phyloP scores from a whole-genome alignment of 164 flowering plant species.

The Hamamelis virginiana region DNA sequence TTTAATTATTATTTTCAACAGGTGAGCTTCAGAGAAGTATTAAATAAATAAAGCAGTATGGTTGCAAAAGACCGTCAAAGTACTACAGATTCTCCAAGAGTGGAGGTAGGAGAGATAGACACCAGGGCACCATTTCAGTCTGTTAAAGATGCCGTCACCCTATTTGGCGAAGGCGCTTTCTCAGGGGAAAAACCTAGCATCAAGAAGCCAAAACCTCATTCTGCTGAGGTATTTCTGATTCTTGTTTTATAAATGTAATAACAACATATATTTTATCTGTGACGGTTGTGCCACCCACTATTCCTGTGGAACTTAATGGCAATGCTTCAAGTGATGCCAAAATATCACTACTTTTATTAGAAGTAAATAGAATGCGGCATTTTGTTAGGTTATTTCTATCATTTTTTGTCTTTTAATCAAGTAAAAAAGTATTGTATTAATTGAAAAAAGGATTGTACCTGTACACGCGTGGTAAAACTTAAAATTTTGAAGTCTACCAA shows the following conservation, averaged over 20 bases:
- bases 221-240: slow-evolving; percentile 58
- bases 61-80: slow-evolving; percentile 43
- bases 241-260: too few species aligned
- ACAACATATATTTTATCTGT: too few species aligned
- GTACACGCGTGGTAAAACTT: too few species aligned
- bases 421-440: too few species aligned
- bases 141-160: slow-evolving; percentile 90
- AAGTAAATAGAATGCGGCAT: neutral
- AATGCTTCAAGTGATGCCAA: too few species aligned
- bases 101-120: slow-evolving; percentile 88
- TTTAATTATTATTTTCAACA: slow-evolving; percentile 10
- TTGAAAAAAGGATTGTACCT: too few species aligned
- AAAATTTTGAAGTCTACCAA: too few species aligned
- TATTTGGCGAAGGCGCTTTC: slow-evolving; percentile 84
- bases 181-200: slow-evolving; percentile 63
- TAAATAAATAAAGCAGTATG: slow-evolving; percentile 32
- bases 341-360: neutral
- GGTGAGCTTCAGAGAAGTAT: slow-evolving; percentile 3
- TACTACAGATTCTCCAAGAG: slow-evolving; percentile 54
- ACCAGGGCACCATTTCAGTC: slow-evolving; percentile 98
- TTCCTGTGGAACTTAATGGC: neutral
- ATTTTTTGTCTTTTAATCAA: neutral
- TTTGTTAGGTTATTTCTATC: neutral
- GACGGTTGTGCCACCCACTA: too few species aligned
- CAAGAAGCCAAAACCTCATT: slow-evolving; percentile 62